Evolutionary conservation across 2,329 filamentous ascomycete species (phyloP), one percentile per base, ranked within the genome.

Genomic region (Xylariales sp.): DNA sequence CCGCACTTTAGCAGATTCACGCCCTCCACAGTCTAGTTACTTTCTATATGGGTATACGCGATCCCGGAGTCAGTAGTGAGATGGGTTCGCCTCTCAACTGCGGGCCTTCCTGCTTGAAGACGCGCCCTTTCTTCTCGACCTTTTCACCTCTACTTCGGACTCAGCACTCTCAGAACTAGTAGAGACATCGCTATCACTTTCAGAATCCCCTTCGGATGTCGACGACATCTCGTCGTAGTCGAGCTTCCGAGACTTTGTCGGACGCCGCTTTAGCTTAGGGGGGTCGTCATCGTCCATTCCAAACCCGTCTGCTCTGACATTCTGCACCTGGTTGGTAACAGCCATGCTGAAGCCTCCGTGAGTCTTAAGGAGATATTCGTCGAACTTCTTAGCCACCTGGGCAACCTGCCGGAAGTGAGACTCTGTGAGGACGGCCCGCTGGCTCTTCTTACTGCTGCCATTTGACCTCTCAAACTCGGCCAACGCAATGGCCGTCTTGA

Each of bases 401-500:
- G 57, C 32, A 0, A 60, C 45, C 32, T 50, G 57, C 7, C 43
- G 41, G 10, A 60, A 50, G 48, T 60, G 45, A 23, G 41, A 41
- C 14, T 45, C 57, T 18, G 57, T 60, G 32, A 60, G 46, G 18
- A 56, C 39, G 39, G 39, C 23, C 28, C 3, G 18, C 34, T 49
- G 41, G 30, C 9, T 28, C n/a, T 36, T 48, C 32, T 49, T 39
- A 3, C 43, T 16, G 3, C 16, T 32, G 28, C 32, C 16, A 12
- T 48, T 34, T 36, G 59, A 28, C 55, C 50, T 34, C 64, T 69
- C 66, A 34, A 55, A 73, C 53, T 74, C 65, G 6, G 73, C 69
- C 3, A 75, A 41, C 0, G 72, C 72, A 1, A 72, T 45, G 5
- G 73, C 74, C 1, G 69, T 73, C 23, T 74, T 71, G 58, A 67